phyloP scores from a whole-genome alignment of 148 eudicot genomes.

The Euryodendron excelsum region DNA sequence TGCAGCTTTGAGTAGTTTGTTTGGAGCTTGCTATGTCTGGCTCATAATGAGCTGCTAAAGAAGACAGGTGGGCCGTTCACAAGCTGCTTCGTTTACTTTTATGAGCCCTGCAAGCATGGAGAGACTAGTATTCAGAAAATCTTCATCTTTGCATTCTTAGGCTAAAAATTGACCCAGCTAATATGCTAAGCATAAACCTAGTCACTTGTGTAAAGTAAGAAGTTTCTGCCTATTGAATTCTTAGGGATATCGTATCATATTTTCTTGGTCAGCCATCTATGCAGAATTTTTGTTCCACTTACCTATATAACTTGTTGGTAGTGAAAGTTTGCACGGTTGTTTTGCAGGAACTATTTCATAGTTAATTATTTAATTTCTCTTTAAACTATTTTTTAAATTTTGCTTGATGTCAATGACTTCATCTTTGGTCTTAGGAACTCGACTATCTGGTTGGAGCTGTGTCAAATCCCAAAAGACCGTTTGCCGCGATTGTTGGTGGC shows the following conservation, averaged over 20 bases:
- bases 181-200: background rate
- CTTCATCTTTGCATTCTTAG: background rate
- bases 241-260: background rate
- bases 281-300: background rate
- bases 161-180: background rate
- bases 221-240: background rate
- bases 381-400: background rate
- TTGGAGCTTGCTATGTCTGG: background rate
- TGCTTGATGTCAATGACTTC: constrained; percentile 1
- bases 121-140: background rate
- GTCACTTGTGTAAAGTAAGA: background rate
- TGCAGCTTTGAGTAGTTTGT: background rate
- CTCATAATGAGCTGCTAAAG: background rate
- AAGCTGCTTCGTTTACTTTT: background rate
- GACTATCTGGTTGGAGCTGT: constrained; percentile 92
- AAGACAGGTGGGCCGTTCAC: background rate
- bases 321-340: background rate
- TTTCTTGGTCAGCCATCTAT: background rate
- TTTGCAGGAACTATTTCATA: background rate
- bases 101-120: background rate
- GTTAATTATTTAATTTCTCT: too few relatives aligned
- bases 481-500: constrained; percentile 97
- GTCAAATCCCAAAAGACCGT: constrained; percentile 76
- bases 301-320: background rate
- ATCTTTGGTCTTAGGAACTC: constrained; percentile 53